Conservation (phyloP, 345 rosid genomes). For the Limnanthes douglasii region DNA sequence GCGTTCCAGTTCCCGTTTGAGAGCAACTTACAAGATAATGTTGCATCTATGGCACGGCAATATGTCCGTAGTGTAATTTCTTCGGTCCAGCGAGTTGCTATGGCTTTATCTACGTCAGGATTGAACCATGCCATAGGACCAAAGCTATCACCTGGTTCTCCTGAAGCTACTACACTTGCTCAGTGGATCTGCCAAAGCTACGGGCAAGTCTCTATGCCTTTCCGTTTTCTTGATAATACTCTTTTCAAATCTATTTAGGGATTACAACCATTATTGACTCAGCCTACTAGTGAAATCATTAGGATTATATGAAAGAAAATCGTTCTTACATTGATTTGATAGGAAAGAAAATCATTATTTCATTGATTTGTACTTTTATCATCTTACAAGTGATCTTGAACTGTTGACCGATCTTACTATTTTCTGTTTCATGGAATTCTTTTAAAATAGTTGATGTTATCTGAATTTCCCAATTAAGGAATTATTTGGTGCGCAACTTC, state of each 20-base stretch:
- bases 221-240: slow-evolving; percentile 5
- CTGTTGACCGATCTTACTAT: no score
- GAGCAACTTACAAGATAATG: slow-evolving; percentile 75
- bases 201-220: slow-evolving; percentile 20
- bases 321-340: no score
- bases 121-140: slow-evolving; percentile 48
- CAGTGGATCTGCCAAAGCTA: slow-evolving; percentile 91
- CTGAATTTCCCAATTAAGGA: no score
- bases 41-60: slow-evolving; percentile 90
- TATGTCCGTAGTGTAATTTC: slow-evolving; percentile 84
- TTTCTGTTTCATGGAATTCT: no score
- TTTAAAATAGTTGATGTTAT: no score
- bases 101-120: slow-evolving; percentile 89
- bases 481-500: no score
- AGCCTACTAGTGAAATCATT: no score
- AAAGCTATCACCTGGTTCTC: slow-evolving; percentile 70
- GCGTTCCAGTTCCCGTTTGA: slow-evolving; percentile 98
- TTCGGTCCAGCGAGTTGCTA: slow-evolving; percentile 92
- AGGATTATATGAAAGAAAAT: no score
- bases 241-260: neutral
- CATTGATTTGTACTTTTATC: no score
- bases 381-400: no score
- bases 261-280: no score
- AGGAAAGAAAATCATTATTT: no score
- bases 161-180: slow-evolving; percentile 86